phyloP scores from a whole-genome alignment of 768 basidiomycete genomes.

The Kwoniella heveanensis region DNA sequence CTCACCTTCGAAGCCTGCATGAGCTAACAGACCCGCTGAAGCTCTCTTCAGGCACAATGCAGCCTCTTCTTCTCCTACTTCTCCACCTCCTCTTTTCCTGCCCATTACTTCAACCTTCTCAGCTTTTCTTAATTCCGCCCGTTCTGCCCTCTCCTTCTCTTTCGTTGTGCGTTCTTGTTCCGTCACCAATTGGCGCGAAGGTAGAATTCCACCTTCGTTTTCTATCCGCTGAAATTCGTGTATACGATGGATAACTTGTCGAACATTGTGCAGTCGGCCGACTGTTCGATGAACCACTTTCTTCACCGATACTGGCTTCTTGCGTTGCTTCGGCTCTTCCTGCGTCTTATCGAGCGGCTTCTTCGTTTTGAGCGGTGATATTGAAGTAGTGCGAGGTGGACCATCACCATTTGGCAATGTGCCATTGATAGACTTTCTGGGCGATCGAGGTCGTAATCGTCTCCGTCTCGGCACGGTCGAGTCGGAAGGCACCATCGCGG shows the following conservation, averaged over 20 bases:
- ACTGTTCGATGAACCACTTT: conserved; percentile 31
- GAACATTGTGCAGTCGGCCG: conserved; percentile 32
- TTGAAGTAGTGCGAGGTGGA: neutral
- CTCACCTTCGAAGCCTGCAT: conserved; percentile 86
- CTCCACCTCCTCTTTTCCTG: conserved; percentile 38
- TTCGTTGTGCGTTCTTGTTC: conserved; percentile 71
- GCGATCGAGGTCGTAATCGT: neutral
- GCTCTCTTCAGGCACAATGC: conserved; percentile 38
- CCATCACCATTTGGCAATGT: conserved; percentile 6
- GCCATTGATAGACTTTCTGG: neutral
- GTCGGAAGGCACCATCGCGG: conserved; percentile 24
- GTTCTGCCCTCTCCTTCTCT: conserved; percentile 57
- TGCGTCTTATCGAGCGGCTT: neutral
- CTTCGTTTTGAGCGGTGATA: neutral
- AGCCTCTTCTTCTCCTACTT: conserved; percentile 45
- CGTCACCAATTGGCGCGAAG: conserved; percentile 57
- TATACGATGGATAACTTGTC: conserved; percentile 31
- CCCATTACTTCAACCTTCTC: conserved; percentile 30
- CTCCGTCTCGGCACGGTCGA: neutral
- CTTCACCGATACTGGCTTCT: conserved; percentile 25
- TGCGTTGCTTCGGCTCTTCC: neutral
- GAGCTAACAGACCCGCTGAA: conserved; percentile 66
- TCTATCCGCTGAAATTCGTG: conserved; percentile 45
- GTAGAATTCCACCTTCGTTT: conserved; percentile 39
- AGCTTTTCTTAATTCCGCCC: conserved; percentile 24